phyloP scores from a whole-genome alignment of 768 basidiomycete species.

The Lactarius psammicola region DNA sequence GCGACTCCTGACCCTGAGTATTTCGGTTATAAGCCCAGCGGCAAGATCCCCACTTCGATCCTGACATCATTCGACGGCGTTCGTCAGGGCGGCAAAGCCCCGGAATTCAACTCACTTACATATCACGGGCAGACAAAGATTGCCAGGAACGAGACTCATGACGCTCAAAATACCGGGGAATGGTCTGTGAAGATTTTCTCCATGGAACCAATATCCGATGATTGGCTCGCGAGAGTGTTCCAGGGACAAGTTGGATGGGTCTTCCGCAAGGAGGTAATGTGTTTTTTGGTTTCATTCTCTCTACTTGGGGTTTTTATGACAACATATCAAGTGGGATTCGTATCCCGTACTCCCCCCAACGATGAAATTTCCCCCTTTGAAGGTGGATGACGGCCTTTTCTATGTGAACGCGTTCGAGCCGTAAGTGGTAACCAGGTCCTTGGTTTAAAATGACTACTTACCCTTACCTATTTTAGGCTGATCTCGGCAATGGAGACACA shows the following conservation, averaged over 20 bases:
- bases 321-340: constrained; percentile 64
- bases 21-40: constrained; percentile 53
- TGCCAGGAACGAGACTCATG: constrained; percentile 41
- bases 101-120: constrained; percentile 84
- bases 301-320: constrained; percentile 17
- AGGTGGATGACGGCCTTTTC: constrained; percentile 75
- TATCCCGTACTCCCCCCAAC: constrained; percentile 74
- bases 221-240: constrained; percentile 69
- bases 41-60: constrained; percentile 57
- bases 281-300: constrained; percentile 15
- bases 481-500: constrained; percentile 96
- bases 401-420: constrained; percentile 94
- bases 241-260: constrained; percentile 74
- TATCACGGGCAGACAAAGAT: constrained; percentile 49
- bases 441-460: neutral
- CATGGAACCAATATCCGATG: constrained; percentile 56
- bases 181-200: constrained; percentile 92
- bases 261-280: constrained; percentile 65
- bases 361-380: constrained; percentile 68
- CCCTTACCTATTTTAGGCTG: constrained; percentile 45
- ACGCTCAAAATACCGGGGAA: constrained; percentile 33
- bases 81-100: constrained; percentile 53
- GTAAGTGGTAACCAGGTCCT: constrained; percentile 42
- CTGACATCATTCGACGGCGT: constrained; percentile 70
- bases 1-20: constrained; percentile 59